phyloP scores from a whole-genome alignment of 2,329 filamentous ascomycete genomes.

The Fusarium sp. region DNA sequence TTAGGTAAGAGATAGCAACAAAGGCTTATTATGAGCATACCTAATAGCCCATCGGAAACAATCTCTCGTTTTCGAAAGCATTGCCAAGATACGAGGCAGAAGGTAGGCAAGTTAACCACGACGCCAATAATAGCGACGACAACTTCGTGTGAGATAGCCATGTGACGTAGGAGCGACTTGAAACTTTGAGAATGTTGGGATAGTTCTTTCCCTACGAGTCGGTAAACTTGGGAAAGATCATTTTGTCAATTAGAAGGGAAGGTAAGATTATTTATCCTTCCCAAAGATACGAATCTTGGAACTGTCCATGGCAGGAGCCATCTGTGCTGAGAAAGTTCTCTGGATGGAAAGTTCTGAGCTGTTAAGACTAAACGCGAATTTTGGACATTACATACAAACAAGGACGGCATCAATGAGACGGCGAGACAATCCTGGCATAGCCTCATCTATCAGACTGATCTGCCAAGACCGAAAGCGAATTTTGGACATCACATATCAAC shows the following conservation, averaged over 20 bases:
- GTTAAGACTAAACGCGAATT: neutral
- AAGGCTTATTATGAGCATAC: no score
- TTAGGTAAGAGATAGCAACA: no score
- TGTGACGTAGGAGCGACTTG: no score
- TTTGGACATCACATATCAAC: no score
- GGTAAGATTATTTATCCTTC: neutral
- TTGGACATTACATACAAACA: no score
- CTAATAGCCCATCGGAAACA: neutral
- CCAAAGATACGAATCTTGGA: neutral
- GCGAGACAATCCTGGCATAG: no score
- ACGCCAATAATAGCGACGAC: slow-evolving; percentile 10
- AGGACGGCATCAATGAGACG: accelerated
- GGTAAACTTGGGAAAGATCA: neutral
- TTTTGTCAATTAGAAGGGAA: no score
- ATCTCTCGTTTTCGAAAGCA: no score
- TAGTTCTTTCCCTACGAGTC: neutral
- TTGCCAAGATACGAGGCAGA: slow-evolving; percentile 9
- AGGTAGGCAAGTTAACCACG: slow-evolving; percentile 12
- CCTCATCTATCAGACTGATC: no score
- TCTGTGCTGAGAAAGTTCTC: no score
- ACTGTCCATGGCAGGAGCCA: neutral
- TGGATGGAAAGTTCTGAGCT: accelerated
- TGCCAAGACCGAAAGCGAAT: no score
- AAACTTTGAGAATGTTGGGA: no score
- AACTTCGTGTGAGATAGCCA: neutral